Percentiles rank a stretch among this genome's conserved stretches.
These are phyloP conservation scores for Leccinellum albellum DNA, from an alignment of 768 basidiomycete species.

Conservation along the genomic window DNA sequence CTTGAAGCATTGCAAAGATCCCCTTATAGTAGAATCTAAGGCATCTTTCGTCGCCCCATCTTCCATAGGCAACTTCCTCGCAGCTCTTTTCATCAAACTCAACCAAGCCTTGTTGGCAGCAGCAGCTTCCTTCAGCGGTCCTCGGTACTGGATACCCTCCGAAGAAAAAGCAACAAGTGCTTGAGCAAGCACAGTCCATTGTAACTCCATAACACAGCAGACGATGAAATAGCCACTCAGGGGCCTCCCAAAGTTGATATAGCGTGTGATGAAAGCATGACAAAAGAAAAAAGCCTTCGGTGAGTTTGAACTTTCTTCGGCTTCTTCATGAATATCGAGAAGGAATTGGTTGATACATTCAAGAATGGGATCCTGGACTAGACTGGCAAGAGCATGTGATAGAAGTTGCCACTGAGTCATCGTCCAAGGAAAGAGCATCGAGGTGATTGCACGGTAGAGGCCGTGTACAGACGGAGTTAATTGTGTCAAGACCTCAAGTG, in stretches of 20 bases:
- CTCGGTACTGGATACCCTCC: slow-evolving; percentile 17
- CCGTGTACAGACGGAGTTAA: slow-evolving; percentile 82
- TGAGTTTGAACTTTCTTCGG: slow-evolving; percentile 39
- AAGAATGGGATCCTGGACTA: slow-evolving; percentile 65
- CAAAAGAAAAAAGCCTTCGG: slow-evolving; percentile 47
- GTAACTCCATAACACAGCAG: slow-evolving; percentile 83
- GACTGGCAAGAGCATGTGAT: slow-evolving; percentile 46
- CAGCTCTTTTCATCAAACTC: slow-evolving; percentile 55
- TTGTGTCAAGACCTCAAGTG: slow-evolving; percentile 69
- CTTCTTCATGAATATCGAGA: slow-evolving; percentile 54
- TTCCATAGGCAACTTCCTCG: slow-evolving; percentile 36
- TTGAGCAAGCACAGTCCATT: slow-evolving; percentile 84
- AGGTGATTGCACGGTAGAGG: slow-evolving; percentile 79
- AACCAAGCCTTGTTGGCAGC: slow-evolving; percentile 84
- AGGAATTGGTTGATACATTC: slow-evolving; percentile 72
- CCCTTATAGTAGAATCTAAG: slow-evolving; percentile 48
- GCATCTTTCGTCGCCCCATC: slow-evolving; percentile 34
- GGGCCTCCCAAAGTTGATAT: slow-evolving; percentile 70
- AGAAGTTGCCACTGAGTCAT: slow-evolving; percentile 60
- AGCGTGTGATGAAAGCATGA: slow-evolving; percentile 70
- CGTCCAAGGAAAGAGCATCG: slow-evolving; percentile 73
- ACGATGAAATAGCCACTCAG: slow-evolving; percentile 84
- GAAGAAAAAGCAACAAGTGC: slow-evolving; percentile 44
- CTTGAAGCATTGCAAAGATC: slow-evolving; percentile 72
- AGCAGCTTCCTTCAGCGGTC: slow-evolving; percentile 59